Evolutionary conservation across 257 asterid species (phyloP), one percentile per base, ranked within the genome.

Genomic region (Marsdenia floribunda): DNA sequence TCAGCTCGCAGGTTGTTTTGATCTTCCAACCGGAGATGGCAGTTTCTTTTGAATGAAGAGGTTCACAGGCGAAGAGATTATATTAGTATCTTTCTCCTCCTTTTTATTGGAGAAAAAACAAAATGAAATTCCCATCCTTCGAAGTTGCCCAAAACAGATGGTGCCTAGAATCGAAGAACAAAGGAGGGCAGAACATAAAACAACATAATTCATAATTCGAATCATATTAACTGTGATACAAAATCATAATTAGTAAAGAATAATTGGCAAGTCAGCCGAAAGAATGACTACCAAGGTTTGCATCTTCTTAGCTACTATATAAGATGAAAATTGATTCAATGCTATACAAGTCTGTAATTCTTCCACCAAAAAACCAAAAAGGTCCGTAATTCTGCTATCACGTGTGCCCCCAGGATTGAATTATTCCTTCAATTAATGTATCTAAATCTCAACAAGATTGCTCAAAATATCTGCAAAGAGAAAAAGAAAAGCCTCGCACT

Each of bases 361-460:
- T 21, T 44, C 49, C 12, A 44, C 49, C 49, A 44, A 44, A 44
- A 42, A 44, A 44, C 8, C n/a, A n/a, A 38, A 29, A 33, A 0
- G 0, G 0, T 42, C 74, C 7, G 18, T 47, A 60, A 24, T 49
- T 70, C 29, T 21, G 40, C 29, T 69, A 14, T 15, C 15, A 10
- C 19, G n/a, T 57, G n/a, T 57, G 52, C 2, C 8, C 5, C 60
- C 46, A 69, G 58, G 40, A 60, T 29, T 58, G 4, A 40, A 57
- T 14, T 19, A 76, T 59, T 71, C 80, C 59, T 67, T 64, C 52
- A 73, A 54, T 52, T 29, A 12, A 44, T 55, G 74, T 46, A 47
- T 75, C 72, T 73, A 49, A 22, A 50, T 44, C 68, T 77, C 44
- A 54, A 63, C 19, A 22, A 66, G 53, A 66, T 40, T 64, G 50